These are phyloP conservation scores for Corymbia maculata DNA, from an alignment of 345 rosid genomes.

Conservation along the genomic window DNA sequence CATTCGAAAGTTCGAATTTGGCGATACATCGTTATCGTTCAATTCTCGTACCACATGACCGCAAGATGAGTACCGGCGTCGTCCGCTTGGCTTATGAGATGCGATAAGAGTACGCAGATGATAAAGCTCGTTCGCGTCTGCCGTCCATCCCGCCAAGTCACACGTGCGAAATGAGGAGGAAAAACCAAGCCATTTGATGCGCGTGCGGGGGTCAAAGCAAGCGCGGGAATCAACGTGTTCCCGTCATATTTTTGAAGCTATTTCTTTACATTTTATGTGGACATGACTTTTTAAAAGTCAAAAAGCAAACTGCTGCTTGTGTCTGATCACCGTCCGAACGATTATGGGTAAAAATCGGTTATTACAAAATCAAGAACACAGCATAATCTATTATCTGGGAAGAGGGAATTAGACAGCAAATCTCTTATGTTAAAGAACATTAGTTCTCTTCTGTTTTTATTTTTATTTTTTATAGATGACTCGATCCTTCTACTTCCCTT, in stretches of 20 bases:
- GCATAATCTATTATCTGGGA: background rate
- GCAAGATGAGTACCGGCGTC: background rate
- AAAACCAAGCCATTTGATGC: background rate
- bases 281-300: background rate
- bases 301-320: rapidly evolving
- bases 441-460: no score
- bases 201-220: background rate
- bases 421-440: no score
- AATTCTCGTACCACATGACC: background rate
- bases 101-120: background rate
- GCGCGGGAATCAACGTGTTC: background rate
- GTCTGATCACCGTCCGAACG: rapidly evolving
- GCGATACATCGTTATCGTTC: background rate
- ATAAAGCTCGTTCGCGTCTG: background rate
- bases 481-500: no score
- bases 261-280: background rate
- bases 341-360: background rate
- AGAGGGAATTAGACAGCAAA: background rate
- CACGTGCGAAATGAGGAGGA: background rate
- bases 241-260: rapidly evolving
- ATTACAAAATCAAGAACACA: background rate
- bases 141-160: background rate
- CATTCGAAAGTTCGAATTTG: background rate
- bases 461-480: no score
- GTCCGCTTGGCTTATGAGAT: background rate